Evolutionary conservation across 495 filamentous ascomycete species (phyloP).

Genomic region (Neurospora sp.): DNA sequence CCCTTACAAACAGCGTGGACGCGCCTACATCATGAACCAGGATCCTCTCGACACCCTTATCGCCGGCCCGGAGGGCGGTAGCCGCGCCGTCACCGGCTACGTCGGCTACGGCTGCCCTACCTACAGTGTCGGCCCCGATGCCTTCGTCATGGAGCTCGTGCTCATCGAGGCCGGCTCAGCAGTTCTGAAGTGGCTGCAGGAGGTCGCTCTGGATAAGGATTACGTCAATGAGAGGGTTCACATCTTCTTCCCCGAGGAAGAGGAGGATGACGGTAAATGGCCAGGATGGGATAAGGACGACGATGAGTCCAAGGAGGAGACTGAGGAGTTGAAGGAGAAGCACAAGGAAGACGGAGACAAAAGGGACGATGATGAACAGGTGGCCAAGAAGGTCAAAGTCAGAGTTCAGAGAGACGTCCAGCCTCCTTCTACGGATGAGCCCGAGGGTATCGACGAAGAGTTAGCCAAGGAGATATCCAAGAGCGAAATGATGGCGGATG

Average conservation of each 20-base stretch:
- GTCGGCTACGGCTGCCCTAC: conserved; percentile 34
- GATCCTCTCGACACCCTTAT: conserved; percentile 39
- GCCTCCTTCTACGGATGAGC: not conserved
- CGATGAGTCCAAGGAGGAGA: not conserved
- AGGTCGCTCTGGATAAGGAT: conserved; percentile 24
- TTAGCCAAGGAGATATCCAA: not conserved
- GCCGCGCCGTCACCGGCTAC: conserved; percentile 11
- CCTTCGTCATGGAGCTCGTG: conserved; percentile 25
- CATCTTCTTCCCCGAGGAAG: conserved; percentile 2
- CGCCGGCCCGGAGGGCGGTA: conserved; percentile 33
- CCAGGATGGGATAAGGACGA: not conserved
- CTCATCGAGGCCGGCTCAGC: conserved; percentile 23
- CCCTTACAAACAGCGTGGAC: conserved; percentile 35
- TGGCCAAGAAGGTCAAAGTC: not conserved
- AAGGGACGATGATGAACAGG: not conserved
- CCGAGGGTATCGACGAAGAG: not conserved
- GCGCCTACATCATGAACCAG: conserved; percentile 48
- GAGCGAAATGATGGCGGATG: not conserved
- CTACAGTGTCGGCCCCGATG: conserved; percentile 32
- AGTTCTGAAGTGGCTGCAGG: conserved; percentile 36
- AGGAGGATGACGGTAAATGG: conserved; percentile 1
- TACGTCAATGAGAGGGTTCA: not conserved
- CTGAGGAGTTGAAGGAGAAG: not conserved
- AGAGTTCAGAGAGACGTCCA: not conserved
- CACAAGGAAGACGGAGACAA: not conserved